Conservation (phyloP, 345 rosid species). For the Heritiera fomes region DNA sequence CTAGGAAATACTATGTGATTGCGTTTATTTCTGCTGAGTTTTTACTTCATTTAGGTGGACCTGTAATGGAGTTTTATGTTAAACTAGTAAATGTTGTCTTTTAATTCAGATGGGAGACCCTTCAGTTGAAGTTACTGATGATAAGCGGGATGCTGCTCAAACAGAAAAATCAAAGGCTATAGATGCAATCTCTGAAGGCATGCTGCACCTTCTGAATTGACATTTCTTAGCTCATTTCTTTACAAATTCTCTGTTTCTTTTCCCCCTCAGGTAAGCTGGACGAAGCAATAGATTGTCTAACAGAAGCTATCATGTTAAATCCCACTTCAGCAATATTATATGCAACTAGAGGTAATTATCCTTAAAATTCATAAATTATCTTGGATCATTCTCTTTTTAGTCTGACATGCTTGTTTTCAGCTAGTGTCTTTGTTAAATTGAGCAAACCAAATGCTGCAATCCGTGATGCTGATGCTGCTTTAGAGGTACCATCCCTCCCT, state of each 20-base stretch:
- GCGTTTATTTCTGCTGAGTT: not conserved
- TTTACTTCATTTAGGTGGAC: conserved; percentile 11
- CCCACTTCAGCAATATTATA: conserved; percentile 77
- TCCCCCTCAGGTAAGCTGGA: conserved; percentile 50
- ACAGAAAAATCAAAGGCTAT: conserved; percentile 54
- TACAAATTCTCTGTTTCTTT: conserved; percentile 21
- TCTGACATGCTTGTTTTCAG: conserved; percentile 42
- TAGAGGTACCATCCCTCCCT: conserved; percentile 48
- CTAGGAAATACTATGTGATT: not conserved
- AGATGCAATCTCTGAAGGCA: conserved; percentile 68
- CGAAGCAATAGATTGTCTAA: conserved; percentile 58
- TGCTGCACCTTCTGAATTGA: conserved; percentile 9
- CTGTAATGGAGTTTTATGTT: not conserved
- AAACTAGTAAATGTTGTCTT: conserved; percentile 17
- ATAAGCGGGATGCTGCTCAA: conserved; percentile 70
- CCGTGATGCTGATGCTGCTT: conserved; percentile 71
- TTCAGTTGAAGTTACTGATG: conserved; percentile 66
- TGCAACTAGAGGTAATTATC: conserved; percentile 67
- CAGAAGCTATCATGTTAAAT: conserved; percentile 72
- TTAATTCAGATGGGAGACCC: conserved; percentile 70
- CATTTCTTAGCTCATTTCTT: conserved; percentile 11
- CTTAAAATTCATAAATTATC: not conserved
- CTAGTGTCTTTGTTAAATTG: conserved; percentile 52
- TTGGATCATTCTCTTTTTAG: conserved; percentile 21
- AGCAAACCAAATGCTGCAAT: conserved; percentile 87